Base-by-base conservation (phyloP, 257 asterid genomes). In the Solanum pennellii region DNA sequence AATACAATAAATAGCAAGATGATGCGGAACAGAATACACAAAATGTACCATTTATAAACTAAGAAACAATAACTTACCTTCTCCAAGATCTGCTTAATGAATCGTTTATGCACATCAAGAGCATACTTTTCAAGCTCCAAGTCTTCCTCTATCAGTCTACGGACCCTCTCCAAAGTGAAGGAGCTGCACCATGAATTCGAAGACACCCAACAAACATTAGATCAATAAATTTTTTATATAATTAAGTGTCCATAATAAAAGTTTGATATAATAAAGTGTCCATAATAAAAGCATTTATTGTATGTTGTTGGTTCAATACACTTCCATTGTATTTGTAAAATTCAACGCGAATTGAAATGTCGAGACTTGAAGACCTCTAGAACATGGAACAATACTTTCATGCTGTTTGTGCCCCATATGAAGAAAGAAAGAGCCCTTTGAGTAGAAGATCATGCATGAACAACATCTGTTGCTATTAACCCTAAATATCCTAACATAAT, bases 141-240 rank as follows among this genome's bases (percentile, higher is more conserved):
- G 88, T 97, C 99, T 91, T 94, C 90, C 93, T 97, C 99, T 83
- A 97, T 68, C 66, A 97, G 89, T 88, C 99, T 93, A 89, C 99
- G 91, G 21, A 94, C 98, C 20, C 92, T 91, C 89, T 82, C 98
- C 92, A 94, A 75, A 42, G 96, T 94, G 87, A 95, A 82, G 80
- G 95, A 89, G 84, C 99, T 95, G 95, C 91, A 82, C 52, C 86
- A 23, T 29, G 85, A 12, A 74, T 73, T 85, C 60, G 62, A 44
- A 60, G 86, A 47, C 45, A 80, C 87, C 88, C 80, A 13, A 37
- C 56, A 49, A 88, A 88, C 21, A 31, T 44, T n/a, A 84, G 16
- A 65, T 7, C 59, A 47, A 47, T 29, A 80, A 29, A 16, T 18
- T 9, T 47, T 80, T 29, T 1, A 39, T 25, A 84, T 41, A 84